Conservation (phyloP, 1,284 basidiomycete species). For the Fistulinella cinereoalba region DNA sequence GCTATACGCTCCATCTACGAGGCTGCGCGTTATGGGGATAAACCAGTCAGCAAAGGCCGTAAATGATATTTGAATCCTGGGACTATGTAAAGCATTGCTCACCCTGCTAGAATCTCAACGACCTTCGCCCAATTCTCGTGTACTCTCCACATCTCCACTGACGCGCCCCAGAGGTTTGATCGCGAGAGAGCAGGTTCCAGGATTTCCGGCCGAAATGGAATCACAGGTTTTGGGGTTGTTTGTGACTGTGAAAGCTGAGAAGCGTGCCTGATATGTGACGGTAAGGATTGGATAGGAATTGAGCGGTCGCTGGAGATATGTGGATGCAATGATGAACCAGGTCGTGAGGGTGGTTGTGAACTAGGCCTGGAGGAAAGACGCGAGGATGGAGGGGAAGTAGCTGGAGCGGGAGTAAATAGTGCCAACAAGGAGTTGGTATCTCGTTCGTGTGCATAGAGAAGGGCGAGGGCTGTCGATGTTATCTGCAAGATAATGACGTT, state of each 20-base stretch:
- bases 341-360: slow-evolving; percentile 25
- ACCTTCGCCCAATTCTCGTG: slow-evolving; percentile 20
- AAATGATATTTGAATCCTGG: background rate
- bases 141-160: slow-evolving; percentile 30
- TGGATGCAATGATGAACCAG: slow-evolving; percentile 15
- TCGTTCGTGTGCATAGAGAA: slow-evolving; percentile 27
- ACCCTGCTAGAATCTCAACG: slow-evolving; percentile 60
- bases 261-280: slow-evolving; percentile 7
- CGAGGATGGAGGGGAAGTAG: slow-evolving; percentile 12
- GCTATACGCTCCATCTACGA: slow-evolving; percentile 66
- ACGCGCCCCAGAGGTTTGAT: slow-evolving; percentile 38
- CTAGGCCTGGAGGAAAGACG: slow-evolving; percentile 20
- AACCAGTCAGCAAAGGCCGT: too few relatives aligned
- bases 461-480: slow-evolving; percentile 32
- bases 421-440: slow-evolving; percentile 24
- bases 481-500: slow-evolving; percentile 14
- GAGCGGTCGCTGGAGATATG: slow-evolving; percentile 8
- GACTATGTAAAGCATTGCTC: slow-evolving; percentile 27
- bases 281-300: slow-evolving; percentile 3
- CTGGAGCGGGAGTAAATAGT: slow-evolving; percentile 12
- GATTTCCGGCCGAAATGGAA: slow-evolving; percentile 43
- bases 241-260: slow-evolving; percentile 9
- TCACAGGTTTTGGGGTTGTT: background rate
- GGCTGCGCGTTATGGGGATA: slow-evolving; percentile 43
- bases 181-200: slow-evolving; percentile 83